Percentiles rank a stretch among this genome's conserved stretches.
These are phyloP conservation scores for Gossypium davidsonii DNA, from an alignment of 441 rosid genomes.

Conservation along the genomic window DNA sequence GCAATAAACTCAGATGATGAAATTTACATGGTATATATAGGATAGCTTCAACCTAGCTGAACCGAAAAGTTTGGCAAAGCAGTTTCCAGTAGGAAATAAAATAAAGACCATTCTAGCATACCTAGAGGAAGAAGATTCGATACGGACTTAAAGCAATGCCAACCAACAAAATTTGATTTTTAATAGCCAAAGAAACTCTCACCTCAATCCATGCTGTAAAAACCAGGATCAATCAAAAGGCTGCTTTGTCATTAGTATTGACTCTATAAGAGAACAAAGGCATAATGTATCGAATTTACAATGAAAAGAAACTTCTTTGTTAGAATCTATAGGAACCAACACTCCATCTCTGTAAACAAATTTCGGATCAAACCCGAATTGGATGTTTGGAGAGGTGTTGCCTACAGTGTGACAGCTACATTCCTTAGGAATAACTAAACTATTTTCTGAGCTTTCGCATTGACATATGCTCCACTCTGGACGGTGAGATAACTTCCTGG, in stretches of 20 bases:
- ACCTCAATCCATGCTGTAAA: constrained; percentile 18
- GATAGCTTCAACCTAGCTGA: background rate
- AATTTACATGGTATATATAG: constrained; percentile 12
- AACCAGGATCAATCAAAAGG: constrained; percentile 32
- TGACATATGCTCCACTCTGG: constrained; percentile 28
- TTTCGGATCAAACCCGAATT: constrained; percentile 31
- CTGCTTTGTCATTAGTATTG: constrained; percentile 47
- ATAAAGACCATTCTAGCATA: background rate
- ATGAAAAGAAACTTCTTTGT: constrained; percentile 34
- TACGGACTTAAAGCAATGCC: constrained; percentile 7
- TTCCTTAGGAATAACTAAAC: constrained; percentile 29
- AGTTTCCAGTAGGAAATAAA: background rate
- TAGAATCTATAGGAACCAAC: constrained; percentile 43
- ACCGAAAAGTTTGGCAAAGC: background rate
- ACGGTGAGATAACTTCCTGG: constrained; percentile 13
- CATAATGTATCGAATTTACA: constrained; percentile 61
- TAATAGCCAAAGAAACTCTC: constrained; percentile 11
- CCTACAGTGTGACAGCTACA: constrained; percentile 52
- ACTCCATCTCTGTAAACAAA: constrained; percentile 72
- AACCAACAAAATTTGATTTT: constrained; percentile 19
- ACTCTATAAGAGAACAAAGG: constrained; percentile 63
- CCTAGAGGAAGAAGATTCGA: background rate
- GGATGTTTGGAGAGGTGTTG: constrained; percentile 17
- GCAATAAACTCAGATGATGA: constrained; percentile 17
- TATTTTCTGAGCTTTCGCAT: constrained; percentile 37